A percentile compares a stretch with the other conserved stretches of the same genome.
These are phyloP conservation scores for Epichloe sp. DNA, from an alignment of 2,329 filamentous ascomycete species.

Conservation along the genomic window DNA sequence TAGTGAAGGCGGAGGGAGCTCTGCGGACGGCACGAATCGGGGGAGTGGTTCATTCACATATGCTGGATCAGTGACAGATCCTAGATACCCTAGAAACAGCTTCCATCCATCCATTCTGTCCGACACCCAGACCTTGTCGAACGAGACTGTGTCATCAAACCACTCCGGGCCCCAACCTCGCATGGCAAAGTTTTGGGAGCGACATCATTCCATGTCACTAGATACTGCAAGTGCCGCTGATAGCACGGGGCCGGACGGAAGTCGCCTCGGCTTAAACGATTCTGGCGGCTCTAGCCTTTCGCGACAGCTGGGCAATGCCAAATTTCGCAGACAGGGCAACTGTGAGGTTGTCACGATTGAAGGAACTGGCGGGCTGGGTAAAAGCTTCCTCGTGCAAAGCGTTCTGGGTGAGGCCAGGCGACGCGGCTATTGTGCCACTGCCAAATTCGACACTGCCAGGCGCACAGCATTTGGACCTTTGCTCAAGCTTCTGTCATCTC, in stretches of 20 bases:
- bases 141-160: slow-evolving; percentile 34
- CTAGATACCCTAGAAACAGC: slow-evolving; percentile 24
- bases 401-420: slow-evolving; percentile 47
- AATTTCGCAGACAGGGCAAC: slow-evolving; percentile 47
- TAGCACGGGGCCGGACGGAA: slow-evolving; percentile 27
- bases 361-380: slow-evolving; percentile 50
- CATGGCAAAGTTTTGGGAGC: slow-evolving; percentile 35
- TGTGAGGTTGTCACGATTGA: slow-evolving; percentile 51
- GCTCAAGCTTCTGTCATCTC: slow-evolving; percentile 49
- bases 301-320: slow-evolving; percentile 40
- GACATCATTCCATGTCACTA: slow-evolving; percentile 36
- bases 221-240: slow-evolving; percentile 36
- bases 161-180: slow-evolving; percentile 27
- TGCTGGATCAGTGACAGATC: slow-evolving; percentile 26
- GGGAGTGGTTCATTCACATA: slow-evolving; percentile 36
- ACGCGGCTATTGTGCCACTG: slow-evolving; percentile 50
- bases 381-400: slow-evolving; percentile 51
- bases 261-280: slow-evolving; percentile 30
- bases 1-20: slow-evolving; percentile 44
- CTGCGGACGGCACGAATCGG: slow-evolving; percentile 36
- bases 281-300: slow-evolving; percentile 36
- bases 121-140: slow-evolving; percentile 27
- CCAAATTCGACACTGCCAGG: slow-evolving; percentile 51
- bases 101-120: slow-evolving; percentile 28
- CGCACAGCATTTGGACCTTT: slow-evolving; percentile 50